A percentile compares a stretch with the other conserved stretches of the same genome.
These are phyloP conservation scores for Lyophyllum atratum DNA, from an alignment of 768 basidiomycete species.

Conservation along the genomic window DNA sequence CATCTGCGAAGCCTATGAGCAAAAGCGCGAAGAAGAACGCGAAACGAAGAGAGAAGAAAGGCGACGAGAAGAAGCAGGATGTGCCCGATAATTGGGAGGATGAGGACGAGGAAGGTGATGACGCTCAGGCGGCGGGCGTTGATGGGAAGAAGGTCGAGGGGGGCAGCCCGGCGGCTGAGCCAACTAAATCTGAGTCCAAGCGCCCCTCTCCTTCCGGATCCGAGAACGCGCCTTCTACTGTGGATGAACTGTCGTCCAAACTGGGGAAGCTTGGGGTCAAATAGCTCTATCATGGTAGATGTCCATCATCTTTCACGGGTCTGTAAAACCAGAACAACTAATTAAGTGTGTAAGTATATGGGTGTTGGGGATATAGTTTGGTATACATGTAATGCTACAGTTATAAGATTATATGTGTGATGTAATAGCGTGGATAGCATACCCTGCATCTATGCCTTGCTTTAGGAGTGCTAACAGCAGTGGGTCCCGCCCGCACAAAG, in stretches of 20 bases:
- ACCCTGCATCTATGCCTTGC: constrained; percentile 5
- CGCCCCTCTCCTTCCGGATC: constrained; percentile 6
- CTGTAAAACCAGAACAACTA: constrained; percentile 15
- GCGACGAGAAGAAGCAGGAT: constrained; percentile 45
- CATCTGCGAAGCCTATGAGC: constrained; percentile 50
- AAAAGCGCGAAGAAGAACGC: constrained; percentile 85
- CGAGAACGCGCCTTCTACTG: constrained; percentile 14
- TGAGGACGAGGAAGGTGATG: constrained; percentile 51
- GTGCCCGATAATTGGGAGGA: constrained; percentile 85
- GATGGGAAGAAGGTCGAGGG: constrained; percentile 18
- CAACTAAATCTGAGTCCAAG: background rate
- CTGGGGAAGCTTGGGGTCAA: constrained; percentile 62
- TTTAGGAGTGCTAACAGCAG: background rate
- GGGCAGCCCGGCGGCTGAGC: constrained; percentile 11
- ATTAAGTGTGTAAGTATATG: constrained; percentile 22
- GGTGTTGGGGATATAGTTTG: constrained; percentile 17
- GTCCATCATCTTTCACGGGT: constrained; percentile 6
- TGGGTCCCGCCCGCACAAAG: background rate
- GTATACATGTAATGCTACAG: constrained; percentile 35
- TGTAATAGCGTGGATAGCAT: constrained; percentile 16
- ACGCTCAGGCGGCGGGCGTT: constrained; percentile 4
- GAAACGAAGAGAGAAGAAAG: constrained; percentile 74
- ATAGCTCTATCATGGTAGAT: constrained; percentile 25
- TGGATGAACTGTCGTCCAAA: constrained; percentile 43
- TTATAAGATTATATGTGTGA: constrained; percentile 44